A percentile compares a stretch with the other conserved stretches of the same genome.
phyloP scores from a whole-genome alignment of 495 filamentous ascomycete species.

The Neurospora africana region DNA sequence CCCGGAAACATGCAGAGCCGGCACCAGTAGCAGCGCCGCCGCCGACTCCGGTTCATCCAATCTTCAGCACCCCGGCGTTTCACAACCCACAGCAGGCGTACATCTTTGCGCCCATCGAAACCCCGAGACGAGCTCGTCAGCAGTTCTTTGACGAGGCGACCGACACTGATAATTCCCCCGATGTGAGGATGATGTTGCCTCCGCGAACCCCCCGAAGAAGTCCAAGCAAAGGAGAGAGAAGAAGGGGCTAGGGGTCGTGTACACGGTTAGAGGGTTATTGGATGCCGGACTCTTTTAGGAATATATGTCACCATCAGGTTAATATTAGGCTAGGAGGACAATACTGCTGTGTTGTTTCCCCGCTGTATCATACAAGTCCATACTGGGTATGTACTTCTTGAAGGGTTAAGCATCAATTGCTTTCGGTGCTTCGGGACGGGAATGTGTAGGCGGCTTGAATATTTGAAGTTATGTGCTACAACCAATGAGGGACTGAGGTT shows the following conservation, averaged over 20 bases:
- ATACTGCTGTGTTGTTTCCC: neutral
- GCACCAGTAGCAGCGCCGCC: conserved; percentile 8
- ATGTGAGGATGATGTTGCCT: conserved; percentile 23
- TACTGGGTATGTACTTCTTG: neutral
- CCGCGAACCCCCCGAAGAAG: conserved; percentile 34
- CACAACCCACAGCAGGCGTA: conserved; percentile 28
- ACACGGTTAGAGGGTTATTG: conserved; percentile 29
- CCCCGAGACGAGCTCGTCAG: conserved; percentile 28
- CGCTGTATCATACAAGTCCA: neutral
- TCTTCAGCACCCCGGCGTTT: conserved; percentile 13
- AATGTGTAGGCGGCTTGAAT: neutral
- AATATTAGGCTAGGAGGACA: neutral
- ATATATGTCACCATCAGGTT: neutral
- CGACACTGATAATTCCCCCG: conserved; percentile 31
- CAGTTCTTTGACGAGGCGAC: conserved; percentile 27
- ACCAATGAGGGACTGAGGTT: neutral
- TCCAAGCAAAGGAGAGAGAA: conserved; percentile 34
- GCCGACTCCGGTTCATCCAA: conserved; percentile 17
- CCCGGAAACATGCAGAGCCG: conserved; percentile 2
- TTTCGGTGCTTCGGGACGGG: neutral
- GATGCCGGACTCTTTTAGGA: neutral
- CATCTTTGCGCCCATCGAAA: conserved; percentile 34
- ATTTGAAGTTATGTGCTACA: neutral
- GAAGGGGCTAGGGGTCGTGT: conserved; percentile 24
- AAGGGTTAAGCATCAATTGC: neutral